Evolutionary conservation across 495 filamentous ascomycete genomes (phyloP).

Genomic region (Talaromyces stipitatus): DNA sequence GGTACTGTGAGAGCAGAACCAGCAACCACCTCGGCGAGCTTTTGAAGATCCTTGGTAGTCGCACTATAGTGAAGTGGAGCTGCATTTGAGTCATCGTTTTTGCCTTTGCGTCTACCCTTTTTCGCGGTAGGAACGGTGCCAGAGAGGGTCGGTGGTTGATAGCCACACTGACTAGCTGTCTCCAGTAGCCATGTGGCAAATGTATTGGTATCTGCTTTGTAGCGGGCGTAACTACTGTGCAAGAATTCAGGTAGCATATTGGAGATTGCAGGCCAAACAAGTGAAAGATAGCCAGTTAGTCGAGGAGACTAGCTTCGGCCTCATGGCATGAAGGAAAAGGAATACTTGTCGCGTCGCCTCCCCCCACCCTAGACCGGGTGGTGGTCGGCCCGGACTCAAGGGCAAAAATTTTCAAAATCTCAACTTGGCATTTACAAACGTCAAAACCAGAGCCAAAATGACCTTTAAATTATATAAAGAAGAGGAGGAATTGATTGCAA

Average conservation of each 20-base stretch:
- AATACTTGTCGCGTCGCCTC: no score
- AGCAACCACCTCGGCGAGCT: conserved; percentile 20
- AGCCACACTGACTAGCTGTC: conserved; percentile 31
- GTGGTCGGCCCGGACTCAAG: no score
- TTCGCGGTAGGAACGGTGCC: conserved; percentile 8
- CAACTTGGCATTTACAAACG: no score
- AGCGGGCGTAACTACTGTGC: conserved; percentile 33
- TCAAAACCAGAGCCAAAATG: no score
- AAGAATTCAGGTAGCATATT: conserved; percentile 25
- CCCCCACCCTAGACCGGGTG: no score
- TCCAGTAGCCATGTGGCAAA: conserved; percentile 44
- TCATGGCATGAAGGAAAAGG: no score
- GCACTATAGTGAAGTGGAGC: conserved; percentile 13
- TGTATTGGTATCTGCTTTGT: conserved; percentile 41
- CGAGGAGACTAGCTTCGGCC: no score
- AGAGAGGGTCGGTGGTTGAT: conserved; percentile 15
- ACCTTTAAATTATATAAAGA: no score
- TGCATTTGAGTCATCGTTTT: conserved; percentile 9
- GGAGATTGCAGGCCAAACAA: conserved; percentile 1
- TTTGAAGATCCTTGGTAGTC: conserved; percentile 20
- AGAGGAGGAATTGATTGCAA: no score
- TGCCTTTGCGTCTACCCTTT: conserved; percentile 16
- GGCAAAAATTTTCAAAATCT: no score
- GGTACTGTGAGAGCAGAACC: conserved; percentile 19
- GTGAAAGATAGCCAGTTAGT: background rate